Conservation (phyloP, 768 basidiomycete genomes). For the Galerina marginata region DNA sequence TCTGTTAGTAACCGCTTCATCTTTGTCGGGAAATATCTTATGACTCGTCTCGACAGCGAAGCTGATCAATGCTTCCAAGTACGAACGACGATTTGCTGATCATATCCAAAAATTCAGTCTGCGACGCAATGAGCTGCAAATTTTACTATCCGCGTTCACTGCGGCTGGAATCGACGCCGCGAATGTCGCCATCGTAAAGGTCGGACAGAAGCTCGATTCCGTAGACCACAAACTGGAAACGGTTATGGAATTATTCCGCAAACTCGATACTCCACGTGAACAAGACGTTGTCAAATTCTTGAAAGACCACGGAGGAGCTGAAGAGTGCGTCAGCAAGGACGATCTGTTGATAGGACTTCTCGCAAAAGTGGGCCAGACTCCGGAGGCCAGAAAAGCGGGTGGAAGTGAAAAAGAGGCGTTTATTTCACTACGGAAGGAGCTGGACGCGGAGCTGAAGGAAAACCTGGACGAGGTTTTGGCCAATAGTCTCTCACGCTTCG, state of each 20-base stretch:
- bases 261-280: constrained; percentile 40
- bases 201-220: constrained; percentile 19
- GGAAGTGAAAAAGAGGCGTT: background rate
- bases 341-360: constrained; percentile 31
- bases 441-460: constrained; percentile 9
- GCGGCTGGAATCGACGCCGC: constrained; percentile 34
- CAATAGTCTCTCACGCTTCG: constrained; percentile 12
- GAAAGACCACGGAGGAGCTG: constrained; percentile 37
- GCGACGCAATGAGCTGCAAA: constrained; percentile 36
- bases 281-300: constrained; percentile 36
- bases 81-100: constrained; percentile 38
- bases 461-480: constrained; percentile 4
- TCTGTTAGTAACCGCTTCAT: constrained; percentile 23
- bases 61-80: constrained; percentile 34
- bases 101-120: constrained; percentile 34
- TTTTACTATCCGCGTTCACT: constrained; percentile 37
- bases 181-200: constrained; percentile 30
- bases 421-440: background rate
- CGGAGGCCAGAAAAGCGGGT: background rate
- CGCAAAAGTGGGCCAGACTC: constrained; percentile 23
- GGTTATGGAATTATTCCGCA: constrained; percentile 30
- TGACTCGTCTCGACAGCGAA: constrained; percentile 23
- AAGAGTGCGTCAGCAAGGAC: constrained; percentile 36
- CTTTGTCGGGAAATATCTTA: background rate
- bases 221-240: constrained; percentile 31